These are phyloP conservation scores for Diaporthe ampelina DNA, from an alignment of 2,329 filamentous ascomycete genomes.

Conservation along the genomic window DNA sequence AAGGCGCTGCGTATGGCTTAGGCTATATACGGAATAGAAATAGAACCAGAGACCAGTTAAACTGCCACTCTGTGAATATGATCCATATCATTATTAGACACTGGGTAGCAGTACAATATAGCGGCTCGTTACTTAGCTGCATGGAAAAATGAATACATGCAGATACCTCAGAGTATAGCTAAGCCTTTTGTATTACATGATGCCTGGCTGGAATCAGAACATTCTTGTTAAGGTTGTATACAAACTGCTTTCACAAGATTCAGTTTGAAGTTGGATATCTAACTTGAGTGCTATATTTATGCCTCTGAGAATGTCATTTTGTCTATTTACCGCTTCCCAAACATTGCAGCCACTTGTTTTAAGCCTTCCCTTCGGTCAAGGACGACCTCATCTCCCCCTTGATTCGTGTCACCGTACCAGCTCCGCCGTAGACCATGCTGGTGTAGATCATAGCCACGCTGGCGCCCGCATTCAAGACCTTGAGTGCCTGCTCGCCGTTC, in stretches of 20 bases:
- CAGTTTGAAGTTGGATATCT: neutral
- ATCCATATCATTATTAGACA: neutral
- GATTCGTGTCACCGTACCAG: slow-evolving; percentile 75
- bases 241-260: no score
- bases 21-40: no score
- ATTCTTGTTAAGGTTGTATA: no score
- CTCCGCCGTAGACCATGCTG: slow-evolving; percentile 74
- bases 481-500: slow-evolving; percentile 84
- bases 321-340: slow-evolving; percentile 21
- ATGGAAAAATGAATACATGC: no score
- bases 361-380: slow-evolving; percentile 45
- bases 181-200: no score
- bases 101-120: no score
- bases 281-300: neutral
- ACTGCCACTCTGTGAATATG: neutral
- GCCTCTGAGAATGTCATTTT: slow-evolving; percentile 6
- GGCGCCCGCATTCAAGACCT: slow-evolving; percentile 89
- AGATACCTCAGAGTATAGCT: no score
- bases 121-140: neutral
- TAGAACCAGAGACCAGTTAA: no score
- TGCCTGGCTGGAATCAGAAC: no score
- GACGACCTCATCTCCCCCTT: slow-evolving; percentile 72
- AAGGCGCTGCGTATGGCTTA: no score
- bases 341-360: neutral
- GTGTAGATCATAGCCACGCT: slow-evolving; percentile 95